Base-by-base conservation (phyloP, 495 filamentous ascomycete species). In the Penicillium canariense region DNA sequence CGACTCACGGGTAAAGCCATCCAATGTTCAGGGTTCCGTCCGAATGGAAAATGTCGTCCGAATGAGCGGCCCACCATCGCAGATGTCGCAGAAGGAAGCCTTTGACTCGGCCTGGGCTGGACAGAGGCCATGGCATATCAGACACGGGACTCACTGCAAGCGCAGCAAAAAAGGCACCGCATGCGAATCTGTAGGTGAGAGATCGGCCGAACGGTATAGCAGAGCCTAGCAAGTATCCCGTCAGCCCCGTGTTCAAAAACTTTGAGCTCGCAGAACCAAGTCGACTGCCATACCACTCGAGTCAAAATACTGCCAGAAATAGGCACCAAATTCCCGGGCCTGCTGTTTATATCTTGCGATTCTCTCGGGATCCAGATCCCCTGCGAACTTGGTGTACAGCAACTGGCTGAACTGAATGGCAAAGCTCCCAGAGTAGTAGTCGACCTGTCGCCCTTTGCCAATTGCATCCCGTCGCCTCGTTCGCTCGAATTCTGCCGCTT, bases 131-230 rank as follows among this genome's bases (percentile, higher is more conserved):
- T 85, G 83, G 50, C 88, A 79, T 58, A 9, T 48, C 23, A 0
- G 42, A 14, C 2, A 58, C 18, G 50, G 80, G 80, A 1, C 84
- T 85, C 58, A 86, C 88, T 1, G 84, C 86, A 31, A 87, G 62
- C 11, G 86, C 83, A 30, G 84, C 81, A 83, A 85, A 91, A 70
- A 89, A 91, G 6, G 79, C 85, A 1, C 83, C 83, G 80, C 89
- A 88, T 17, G 86, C 85, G 65, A 88, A 89, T 25, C 87, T 77
- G 68, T 91, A 91, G 5, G 84, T 86, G n/a, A 89, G 78, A 34
- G 80, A 84, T 5, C 87, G 77, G 23, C 87, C 87, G 56, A 89
- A 91, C 14, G 87, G 87, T 47, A 88, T 85, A 6, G 59, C 62
- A 15, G 59, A 36, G 7, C 55, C 55, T 58, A 44, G 22, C 9